Evolutionary conservation across 2,329 filamentous ascomycete genomes (phyloP).

Genomic region (Ascosphaera pollenicola): DNA sequence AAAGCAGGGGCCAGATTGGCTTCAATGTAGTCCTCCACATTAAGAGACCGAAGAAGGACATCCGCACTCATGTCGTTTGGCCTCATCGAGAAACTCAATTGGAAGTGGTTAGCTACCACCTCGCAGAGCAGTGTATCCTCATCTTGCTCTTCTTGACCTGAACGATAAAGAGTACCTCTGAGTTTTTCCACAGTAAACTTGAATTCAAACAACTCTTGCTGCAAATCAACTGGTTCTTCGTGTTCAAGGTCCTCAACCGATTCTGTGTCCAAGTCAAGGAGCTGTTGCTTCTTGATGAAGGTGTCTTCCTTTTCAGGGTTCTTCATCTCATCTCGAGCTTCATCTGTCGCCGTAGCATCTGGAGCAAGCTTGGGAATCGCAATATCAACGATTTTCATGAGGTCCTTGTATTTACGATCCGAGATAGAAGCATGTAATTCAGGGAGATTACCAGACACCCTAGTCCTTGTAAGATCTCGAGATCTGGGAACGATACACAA

Average conservation of each 20-base stretch:
- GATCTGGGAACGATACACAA: conserved; percentile 93
- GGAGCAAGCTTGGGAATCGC: conserved; percentile 66
- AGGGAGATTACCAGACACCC: conserved; percentile 76
- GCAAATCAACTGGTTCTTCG: conserved; percentile 39
- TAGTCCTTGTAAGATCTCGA: conserved; percentile 75
- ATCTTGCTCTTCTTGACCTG: conserved; percentile 54
- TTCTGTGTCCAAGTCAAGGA: conserved; percentile 34
- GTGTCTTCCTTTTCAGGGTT: conserved; percentile 23
- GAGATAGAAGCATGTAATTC: conserved; percentile 81
- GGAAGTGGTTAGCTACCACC: conserved; percentile 72
- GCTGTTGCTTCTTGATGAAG: conserved; percentile 59
- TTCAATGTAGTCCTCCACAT: conserved; percentile 85
- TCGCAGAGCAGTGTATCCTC: conserved; percentile 73
- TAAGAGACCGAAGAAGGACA: conserved; percentile 66
- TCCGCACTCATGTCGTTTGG: conserved; percentile 87
- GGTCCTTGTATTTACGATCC: conserved; percentile 85
- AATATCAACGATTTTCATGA: conserved; percentile 93
- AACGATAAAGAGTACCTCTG: conserved; percentile 76
- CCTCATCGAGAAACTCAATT: conserved; percentile 67
- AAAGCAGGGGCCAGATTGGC: conserved; percentile 72
- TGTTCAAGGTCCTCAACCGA: conserved; percentile 39
- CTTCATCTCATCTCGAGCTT: conserved; percentile 14
- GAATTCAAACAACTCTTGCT: conserved; percentile 86
- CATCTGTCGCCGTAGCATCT: conserved; percentile 15
- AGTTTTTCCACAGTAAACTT: conserved; percentile 90